Conservation (phyloP, 2,329 filamentous ascomycete species). For the Fusarium avenaceum region DNA sequence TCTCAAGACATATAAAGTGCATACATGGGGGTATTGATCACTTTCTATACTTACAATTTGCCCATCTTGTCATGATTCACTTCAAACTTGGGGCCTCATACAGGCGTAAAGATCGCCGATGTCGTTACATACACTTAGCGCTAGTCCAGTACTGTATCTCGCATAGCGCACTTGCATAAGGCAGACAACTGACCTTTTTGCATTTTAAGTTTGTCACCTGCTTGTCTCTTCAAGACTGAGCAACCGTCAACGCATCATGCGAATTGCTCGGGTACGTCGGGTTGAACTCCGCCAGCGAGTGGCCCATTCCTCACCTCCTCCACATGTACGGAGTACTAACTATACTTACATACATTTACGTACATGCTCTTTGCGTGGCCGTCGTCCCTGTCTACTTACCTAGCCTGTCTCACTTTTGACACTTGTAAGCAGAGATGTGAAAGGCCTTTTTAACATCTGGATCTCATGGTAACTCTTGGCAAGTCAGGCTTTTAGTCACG, state of each 20-base stretch:
- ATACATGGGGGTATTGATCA: not conserved
- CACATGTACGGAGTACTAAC: slow-evolving; percentile 3
- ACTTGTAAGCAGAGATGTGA: slow-evolving; percentile 6
- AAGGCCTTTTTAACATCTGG: slow-evolving; percentile 11
- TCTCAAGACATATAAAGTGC: too few species aligned
- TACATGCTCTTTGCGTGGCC: slow-evolving; percentile 16
- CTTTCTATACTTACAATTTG: not conserved
- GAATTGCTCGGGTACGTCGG: slow-evolving; percentile 12
- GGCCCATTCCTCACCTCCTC: slow-evolving; percentile 14
- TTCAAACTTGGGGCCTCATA: not conserved
- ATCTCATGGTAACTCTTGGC: slow-evolving; percentile 18
- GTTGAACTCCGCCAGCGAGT: slow-evolving; percentile 11
- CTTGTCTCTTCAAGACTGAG: slow-evolving; percentile 15
- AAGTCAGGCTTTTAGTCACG: slow-evolving; percentile 33
- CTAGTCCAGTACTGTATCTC: not conserved
- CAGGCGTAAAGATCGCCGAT: slow-evolving; percentile 1
- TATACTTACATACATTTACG: not conserved
- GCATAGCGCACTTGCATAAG: not conserved
- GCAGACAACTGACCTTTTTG: slow-evolving; percentile 4
- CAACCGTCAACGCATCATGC: not conserved
- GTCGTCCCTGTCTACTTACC: not conserved
- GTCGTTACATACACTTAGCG: not conserved
- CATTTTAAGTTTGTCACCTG: slow-evolving; percentile 7
- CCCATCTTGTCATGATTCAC: not conserved
- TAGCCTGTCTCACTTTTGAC: slow-evolving; percentile 23